These are phyloP conservation scores for Gaeumannomyces sp. DNA, from an alignment of 2,329 filamentous ascomycete genomes.

Conservation along the genomic window DNA sequence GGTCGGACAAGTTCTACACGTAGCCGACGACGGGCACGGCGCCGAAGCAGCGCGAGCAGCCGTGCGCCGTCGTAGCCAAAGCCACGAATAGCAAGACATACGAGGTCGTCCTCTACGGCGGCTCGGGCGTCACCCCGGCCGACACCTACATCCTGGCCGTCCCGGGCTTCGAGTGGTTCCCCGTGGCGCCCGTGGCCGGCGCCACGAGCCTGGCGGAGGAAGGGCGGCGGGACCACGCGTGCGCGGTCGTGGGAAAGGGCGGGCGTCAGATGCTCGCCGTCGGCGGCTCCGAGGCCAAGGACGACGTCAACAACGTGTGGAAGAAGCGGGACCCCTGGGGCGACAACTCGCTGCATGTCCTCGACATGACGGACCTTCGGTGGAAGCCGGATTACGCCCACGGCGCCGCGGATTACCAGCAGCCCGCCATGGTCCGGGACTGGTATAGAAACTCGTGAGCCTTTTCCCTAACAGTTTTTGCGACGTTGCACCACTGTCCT, in stretches of 20 bases:
- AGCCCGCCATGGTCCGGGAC: not conserved
- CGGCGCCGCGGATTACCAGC: not conserved
- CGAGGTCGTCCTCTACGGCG: constrained; percentile 4
- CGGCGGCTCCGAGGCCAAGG: not conserved
- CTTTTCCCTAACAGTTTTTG: too few relatives aligned
- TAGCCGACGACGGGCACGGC: not conserved
- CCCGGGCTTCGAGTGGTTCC: constrained; percentile 1
- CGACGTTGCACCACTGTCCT: too few relatives aligned
- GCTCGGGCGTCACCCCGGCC: not conserved
- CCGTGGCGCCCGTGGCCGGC: too few relatives aligned
- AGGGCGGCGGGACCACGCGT: not conserved
- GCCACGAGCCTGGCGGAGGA: not conserved
- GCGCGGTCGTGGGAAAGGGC: not conserved
- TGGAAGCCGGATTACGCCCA: not conserved
- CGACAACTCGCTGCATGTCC: not conserved
- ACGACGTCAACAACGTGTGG: not conserved
- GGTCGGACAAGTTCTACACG: not conserved
- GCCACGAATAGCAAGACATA: not conserved
- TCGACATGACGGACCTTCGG: not conserved
- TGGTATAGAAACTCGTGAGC: not conserved
- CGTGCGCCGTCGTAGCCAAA: not conserved
- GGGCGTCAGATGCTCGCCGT: not conserved
- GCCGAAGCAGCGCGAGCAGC: not conserved
- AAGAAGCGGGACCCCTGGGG: not conserved
- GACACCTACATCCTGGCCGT: constrained; percentile 2